A percentile compares a stretch with the other conserved stretches of the same genome.
These are phyloP conservation scores for Selenicereus undatus DNA, from an alignment of 148 eudicot species.

Conservation along the genomic window DNA sequence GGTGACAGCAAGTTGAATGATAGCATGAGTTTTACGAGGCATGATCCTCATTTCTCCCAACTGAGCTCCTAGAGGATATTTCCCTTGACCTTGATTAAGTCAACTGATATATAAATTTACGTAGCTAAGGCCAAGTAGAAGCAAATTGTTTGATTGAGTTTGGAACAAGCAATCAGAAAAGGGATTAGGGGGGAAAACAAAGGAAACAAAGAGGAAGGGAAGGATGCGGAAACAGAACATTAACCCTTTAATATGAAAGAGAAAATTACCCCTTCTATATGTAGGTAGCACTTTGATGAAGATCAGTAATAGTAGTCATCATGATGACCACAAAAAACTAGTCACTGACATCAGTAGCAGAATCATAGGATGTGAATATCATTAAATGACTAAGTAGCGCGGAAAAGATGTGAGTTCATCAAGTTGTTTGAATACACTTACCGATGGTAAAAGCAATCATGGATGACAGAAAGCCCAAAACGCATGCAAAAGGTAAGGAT, in stretches of 20 bases:
- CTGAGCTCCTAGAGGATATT: too few relatives aligned
- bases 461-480: conserved; percentile 31
- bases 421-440: conserved; percentile 2
- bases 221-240: too few relatives aligned
- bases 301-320: neutral
- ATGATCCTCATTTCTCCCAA: too few relatives aligned
- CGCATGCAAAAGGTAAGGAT: conserved; percentile 35
- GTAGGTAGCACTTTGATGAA: neutral
- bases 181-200: too few relatives aligned
- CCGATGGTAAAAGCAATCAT: conserved; percentile 39
- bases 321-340: neutral
- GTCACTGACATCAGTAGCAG: neutral
- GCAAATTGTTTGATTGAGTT: too few relatives aligned
- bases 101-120: too few relatives aligned
- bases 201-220: too few relatives aligned
- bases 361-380: neutral
- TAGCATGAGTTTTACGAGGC: too few relatives aligned
- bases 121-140: too few relatives aligned
- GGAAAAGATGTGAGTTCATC: neutral
- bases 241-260: neutral
- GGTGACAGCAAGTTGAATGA: too few relatives aligned
- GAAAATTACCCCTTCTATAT: neutral
- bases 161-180: too few relatives aligned
- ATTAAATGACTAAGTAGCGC: neutral
- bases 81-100: too few relatives aligned